phyloP scores from a whole-genome alignment of 805 yeast species.

The Schwanniomyces vanrijiae region DNA sequence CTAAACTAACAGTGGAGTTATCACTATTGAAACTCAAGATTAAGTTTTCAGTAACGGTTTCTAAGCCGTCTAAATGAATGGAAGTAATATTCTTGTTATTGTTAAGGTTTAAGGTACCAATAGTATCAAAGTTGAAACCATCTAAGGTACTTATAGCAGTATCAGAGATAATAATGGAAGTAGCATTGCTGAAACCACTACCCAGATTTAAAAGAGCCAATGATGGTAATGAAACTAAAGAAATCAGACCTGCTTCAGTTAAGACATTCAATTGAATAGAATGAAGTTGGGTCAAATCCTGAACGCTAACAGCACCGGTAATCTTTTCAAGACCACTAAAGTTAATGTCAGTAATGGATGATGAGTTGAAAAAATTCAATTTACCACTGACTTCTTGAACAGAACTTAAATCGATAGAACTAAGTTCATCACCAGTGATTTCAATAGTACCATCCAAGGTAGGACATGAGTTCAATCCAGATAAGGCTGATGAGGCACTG shows the following conservation, averaged over 20 bases:
- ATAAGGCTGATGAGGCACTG: slow-evolving; percentile 36
- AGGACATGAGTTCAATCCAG: slow-evolving; percentile 36
- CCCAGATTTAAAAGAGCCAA: slow-evolving; percentile 37
- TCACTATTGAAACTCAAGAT: slow-evolving; percentile 43
- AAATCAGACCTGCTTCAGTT: slow-evolving; percentile 27
- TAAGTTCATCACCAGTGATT: slow-evolving; percentile 33
- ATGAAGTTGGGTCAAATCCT: slow-evolving; percentile 40
- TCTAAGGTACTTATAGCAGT: slow-evolving; percentile 40
- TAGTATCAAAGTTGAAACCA: slow-evolving; percentile 30
- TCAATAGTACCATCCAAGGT: slow-evolving; percentile 41
- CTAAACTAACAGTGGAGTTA: slow-evolving; percentile 30
- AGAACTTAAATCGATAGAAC: slow-evolving; percentile 26
- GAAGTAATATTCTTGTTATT: slow-evolving; percentile 43
- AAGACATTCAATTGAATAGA: slow-evolving; percentile 34
- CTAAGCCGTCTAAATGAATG: slow-evolving; percentile 32
- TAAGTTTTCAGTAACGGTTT: slow-evolving; percentile 33
- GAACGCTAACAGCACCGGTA: slow-evolving; percentile 34
- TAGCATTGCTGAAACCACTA: slow-evolving; percentile 33
- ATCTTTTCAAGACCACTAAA: slow-evolving; percentile 29
- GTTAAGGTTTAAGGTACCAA: slow-evolving; percentile 38
- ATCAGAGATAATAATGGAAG: slow-evolving; percentile 36
- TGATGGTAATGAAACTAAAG: slow-evolving; percentile 42
- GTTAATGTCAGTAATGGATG: slow-evolving; percentile 33
- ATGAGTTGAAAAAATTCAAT: slow-evolving; percentile 37
- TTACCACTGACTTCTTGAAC: slow-evolving; percentile 31